Evolutionary conservation across 768 basidiomycete species (phyloP), one percentile per base, ranked within the genome.

Genomic region (Tulasnella sp.): DNA sequence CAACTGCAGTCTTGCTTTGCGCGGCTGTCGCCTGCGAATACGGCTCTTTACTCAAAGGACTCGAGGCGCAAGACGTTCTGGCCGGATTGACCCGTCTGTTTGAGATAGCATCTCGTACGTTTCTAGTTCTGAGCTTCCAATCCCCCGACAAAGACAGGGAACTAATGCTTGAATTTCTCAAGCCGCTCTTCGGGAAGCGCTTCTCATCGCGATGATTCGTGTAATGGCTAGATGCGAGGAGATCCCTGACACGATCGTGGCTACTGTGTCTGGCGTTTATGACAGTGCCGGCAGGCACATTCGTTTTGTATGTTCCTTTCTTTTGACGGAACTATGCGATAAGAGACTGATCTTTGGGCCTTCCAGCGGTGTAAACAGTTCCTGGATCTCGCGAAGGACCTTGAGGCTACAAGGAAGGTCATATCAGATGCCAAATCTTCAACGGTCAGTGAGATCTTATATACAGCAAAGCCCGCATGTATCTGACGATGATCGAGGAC

Each of bases 141-240:
- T 48, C 44, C 58, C 54, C 26, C 44, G 4, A 41, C 9, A 27
- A 34, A 24, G 4, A 3, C 2, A 56, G 11, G 30, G 10, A 45
- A 17, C 43, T n/a, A 30, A 50, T 21, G 48, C 15, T 23, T 13
- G 30, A 52, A 26, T 29, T 30, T n/a, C 15, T 21, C 23, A 62
- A 90, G 88, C 78, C 32, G 73, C 83, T 27, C 79, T 90, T 7
- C 85, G 86, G 67, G 88, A 92, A 60, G 81, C 81, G 3, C 81
- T 80, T 61, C 70, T 92, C 29, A 68, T 90, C 30, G 76, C 83
- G 2, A 85, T 91, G 83, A 70, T 89, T 34, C 77, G 86, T 55
- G 63, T 88, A 29, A 74, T 78, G 51, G 80, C 78, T 2, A 78
- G 81, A 19, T 84, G 81, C 65, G 77, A 80, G 9, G 72, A 77